Evolutionary conservation across 1,284 basidiomycete species (phyloP).

Genomic region (Cystobasidium pallidum): DNA sequence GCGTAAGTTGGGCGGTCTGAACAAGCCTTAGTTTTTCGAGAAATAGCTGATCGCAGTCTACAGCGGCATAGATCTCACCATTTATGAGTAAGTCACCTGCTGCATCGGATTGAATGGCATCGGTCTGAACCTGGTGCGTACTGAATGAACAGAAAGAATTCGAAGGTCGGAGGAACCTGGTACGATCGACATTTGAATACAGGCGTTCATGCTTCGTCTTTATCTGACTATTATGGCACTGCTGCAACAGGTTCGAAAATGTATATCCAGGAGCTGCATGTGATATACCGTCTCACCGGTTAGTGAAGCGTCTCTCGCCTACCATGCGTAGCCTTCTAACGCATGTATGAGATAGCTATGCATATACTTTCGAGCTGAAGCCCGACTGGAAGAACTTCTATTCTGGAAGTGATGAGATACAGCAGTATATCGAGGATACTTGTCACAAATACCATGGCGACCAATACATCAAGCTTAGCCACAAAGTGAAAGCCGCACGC

Average conservation of each 20-base stretch:
- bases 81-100: slow-evolving; percentile 23
- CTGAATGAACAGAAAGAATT: slow-evolving; percentile 32
- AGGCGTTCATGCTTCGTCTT: neutral
- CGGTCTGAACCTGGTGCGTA: neutral
- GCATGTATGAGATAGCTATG: neutral
- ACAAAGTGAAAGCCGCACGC: slow-evolving; percentile 48
- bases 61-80: slow-evolving; percentile 15
- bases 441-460: slow-evolving; percentile 49
- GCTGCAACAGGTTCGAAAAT: slow-evolving; percentile 22
- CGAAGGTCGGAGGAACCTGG: slow-evolving; percentile 33
- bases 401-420: slow-evolving; percentile 51
- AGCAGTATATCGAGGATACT: slow-evolving; percentile 50
- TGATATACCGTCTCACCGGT: slow-evolving; percentile 53
- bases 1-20: neutral
- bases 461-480: slow-evolving; percentile 51
- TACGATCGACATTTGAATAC: neutral
- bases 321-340: neutral
- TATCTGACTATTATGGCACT: neutral
- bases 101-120: neutral
- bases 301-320: neutral
- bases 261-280: slow-evolving; percentile 48
- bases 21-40: neutral
- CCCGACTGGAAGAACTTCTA: slow-evolving; percentile 47
- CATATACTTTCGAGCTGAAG: slow-evolving; percentile 23
- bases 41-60: neutral